Evolutionary conservation across 1,284 basidiomycete genomes (phyloP).

Genomic region (Microstroma glucosiphilum): DNA sequence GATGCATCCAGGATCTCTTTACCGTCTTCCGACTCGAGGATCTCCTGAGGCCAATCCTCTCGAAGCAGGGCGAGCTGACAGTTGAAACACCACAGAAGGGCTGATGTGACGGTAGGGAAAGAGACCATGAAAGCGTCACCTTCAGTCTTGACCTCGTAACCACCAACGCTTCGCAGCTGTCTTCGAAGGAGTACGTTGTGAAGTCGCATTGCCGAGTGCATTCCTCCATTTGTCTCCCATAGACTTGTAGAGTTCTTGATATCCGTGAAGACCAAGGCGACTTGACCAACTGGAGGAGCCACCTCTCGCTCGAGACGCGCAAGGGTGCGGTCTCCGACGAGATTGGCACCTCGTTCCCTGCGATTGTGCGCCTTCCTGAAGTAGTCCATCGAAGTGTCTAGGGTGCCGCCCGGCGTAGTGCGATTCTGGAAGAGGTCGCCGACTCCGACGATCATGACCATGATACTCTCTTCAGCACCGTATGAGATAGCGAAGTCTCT

Average conservation of each 20-base stretch:
- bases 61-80: constrained; percentile 79
- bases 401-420: constrained; percentile 21
- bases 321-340: constrained; percentile 51
- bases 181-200: constrained; percentile 85
- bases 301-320: constrained; percentile 72
- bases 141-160: constrained; percentile 99
- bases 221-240: constrained; percentile 95
- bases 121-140: constrained; percentile 97
- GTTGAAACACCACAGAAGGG: constrained; percentile 82
- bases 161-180: constrained; percentile 81
- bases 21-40: constrained; percentile 86
- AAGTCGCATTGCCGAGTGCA: constrained; percentile 87
- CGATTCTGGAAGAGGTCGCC: constrained; percentile 67
- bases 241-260: constrained; percentile 94
- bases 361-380: constrained; percentile 36
- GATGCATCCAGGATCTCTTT: constrained; percentile 66
- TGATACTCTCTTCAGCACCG: constrained; percentile 84
- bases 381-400: constrained; percentile 49
- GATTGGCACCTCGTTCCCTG: constrained; percentile 22
- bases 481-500: constrained; percentile 95
- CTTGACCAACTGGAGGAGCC: constrained; percentile 75
- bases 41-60: constrained; percentile 89
- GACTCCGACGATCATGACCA: constrained; percentile 95
- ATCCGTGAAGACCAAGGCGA: constrained; percentile 96
- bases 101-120: constrained; percentile 83